phyloP scores from a whole-genome alignment of 1,284 basidiomycete genomes.

The Cystobasidiaceae sp. region DNA sequence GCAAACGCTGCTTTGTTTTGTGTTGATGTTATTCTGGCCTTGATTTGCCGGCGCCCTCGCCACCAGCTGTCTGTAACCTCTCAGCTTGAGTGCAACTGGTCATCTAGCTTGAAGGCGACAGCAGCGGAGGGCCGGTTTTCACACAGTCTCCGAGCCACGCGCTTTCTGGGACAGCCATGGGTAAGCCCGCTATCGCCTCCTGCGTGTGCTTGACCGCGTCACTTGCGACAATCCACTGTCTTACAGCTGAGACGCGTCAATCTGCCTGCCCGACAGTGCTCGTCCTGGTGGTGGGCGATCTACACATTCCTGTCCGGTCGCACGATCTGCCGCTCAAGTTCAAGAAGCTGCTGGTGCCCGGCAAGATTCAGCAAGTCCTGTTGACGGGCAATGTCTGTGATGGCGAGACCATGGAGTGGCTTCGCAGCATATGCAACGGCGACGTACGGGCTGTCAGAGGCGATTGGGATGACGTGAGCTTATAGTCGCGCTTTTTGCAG shows the following conservation, averaged over 20 bases:
- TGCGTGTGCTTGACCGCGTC: no score
- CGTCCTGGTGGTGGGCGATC: slow-evolving; percentile 87
- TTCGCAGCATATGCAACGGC: slow-evolving; percentile 82
- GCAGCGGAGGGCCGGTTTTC: no score
- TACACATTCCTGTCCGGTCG: slow-evolving; percentile 76
- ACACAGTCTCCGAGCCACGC: no score
- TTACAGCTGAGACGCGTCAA: not conserved
- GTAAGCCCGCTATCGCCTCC: no score
- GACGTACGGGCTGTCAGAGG: slow-evolving; percentile 90
- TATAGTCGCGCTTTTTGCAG: not conserved
- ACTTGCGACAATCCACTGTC: no score
- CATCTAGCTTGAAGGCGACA: no score
- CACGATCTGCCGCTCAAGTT: slow-evolving; percentile 94
- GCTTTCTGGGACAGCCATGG: no score
- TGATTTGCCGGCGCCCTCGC: no score
- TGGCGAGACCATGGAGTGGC: slow-evolving; percentile 92
- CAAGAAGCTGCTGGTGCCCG: slow-evolving; percentile 89
- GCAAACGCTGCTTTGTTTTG: no score
- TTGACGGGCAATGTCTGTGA: slow-evolving; percentile 96
- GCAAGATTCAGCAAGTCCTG: slow-evolving; percentile 96
- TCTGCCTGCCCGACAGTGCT: slow-evolving; percentile 55
- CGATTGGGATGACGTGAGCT: slow-evolving; percentile 85
- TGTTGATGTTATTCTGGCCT: no score
- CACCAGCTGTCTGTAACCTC: no score
- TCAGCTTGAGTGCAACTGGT: no score